Percentiles rank a stretch among this genome's conserved stretches.
Conservation (phyloP, 768 basidiomycete genomes). For the Pholiota conissans region DNA sequence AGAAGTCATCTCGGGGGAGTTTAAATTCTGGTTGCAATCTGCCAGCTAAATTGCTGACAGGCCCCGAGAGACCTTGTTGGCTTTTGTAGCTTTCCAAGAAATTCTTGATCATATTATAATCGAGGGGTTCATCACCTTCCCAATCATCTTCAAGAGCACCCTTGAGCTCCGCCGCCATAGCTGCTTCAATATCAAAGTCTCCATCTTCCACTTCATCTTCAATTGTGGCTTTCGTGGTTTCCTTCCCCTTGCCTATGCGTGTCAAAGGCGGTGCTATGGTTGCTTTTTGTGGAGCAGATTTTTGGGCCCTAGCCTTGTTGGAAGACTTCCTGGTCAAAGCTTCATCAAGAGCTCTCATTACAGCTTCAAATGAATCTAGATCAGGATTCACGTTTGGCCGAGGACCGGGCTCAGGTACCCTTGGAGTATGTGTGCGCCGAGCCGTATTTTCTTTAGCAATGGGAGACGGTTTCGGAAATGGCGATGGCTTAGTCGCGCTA, state of each 20-base stretch:
- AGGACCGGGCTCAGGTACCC: constrained; percentile 28
- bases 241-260: constrained; percentile 46
- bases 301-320: constrained; percentile 2
- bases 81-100: constrained; percentile 96
- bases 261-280: constrained; percentile 27
- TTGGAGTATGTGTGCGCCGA: constrained; percentile 14
- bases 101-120: constrained; percentile 94
- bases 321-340: constrained; percentile 51
- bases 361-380: constrained; percentile 90
- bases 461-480: constrained; percentile 1
- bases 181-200: constrained; percentile 68
- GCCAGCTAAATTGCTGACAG: constrained; percentile 88
- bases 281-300: constrained; percentile 13
- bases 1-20: constrained; percentile 68
- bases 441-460: constrained; percentile 15
- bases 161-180: constrained; percentile 88
- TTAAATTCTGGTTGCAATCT: constrained; percentile 75
- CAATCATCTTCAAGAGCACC: constrained; percentile 61
- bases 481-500: constrained; percentile 27
- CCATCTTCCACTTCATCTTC: constrained; percentile 44
- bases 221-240: background rate
- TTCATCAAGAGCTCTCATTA: constrained; percentile 94
- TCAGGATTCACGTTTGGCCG: constrained; percentile 58
- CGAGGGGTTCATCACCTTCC: constrained; percentile 51
- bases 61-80: constrained; percentile 87